Evolutionary conservation across 805 yeast species (phyloP).

Genomic region (Hemisphaericaspora nanyangensis): DNA sequence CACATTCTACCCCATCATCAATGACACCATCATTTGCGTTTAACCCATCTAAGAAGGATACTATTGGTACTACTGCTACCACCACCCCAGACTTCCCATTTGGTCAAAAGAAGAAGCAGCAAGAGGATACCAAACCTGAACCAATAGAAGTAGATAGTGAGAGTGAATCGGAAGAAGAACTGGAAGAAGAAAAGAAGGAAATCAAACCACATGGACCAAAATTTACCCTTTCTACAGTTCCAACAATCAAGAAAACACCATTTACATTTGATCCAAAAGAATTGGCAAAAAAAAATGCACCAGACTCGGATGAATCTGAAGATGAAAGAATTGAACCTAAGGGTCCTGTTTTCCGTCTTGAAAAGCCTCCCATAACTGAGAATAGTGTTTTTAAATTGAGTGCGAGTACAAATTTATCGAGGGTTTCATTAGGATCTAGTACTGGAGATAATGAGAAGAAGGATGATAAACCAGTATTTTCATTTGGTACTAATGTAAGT

Average conservation of each 20-base stretch:
- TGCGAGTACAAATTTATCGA: background rate
- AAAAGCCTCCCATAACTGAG: conserved; percentile 31
- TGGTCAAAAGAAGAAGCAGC: background rate
- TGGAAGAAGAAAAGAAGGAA: conserved; percentile 21
- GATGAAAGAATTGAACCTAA: conserved; percentile 64
- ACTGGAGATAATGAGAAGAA: background rate
- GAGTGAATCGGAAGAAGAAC: conserved; percentile 25
- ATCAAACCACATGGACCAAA: conserved; percentile 34
- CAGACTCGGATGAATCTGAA: conserved; percentile 48
- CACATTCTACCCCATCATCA: background rate
- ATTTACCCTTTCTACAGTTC: conserved; percentile 26
- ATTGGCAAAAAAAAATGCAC: conserved; percentile 16
- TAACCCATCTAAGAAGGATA: background rate
- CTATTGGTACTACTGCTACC: background rate
- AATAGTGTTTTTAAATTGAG: conserved; percentile 26
- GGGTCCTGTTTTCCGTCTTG: conserved; percentile 64
- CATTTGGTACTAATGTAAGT: conserved; percentile 27
- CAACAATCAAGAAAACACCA: conserved; percentile 32
- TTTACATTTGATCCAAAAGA: conserved; percentile 35
- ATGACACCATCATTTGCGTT: conserved; percentile 3
- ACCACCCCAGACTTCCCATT: conserved; percentile 1
- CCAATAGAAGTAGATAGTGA: conserved; percentile 12
- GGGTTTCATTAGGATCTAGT: background rate
- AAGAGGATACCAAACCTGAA: background rate
- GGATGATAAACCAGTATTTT: conserved; percentile 11